A percentile compares a stretch with the other conserved stretches of the same genome.
Conservation (phyloP, 2,329 filamentous ascomycete species). For the Stromatinia cepivora region DNA sequence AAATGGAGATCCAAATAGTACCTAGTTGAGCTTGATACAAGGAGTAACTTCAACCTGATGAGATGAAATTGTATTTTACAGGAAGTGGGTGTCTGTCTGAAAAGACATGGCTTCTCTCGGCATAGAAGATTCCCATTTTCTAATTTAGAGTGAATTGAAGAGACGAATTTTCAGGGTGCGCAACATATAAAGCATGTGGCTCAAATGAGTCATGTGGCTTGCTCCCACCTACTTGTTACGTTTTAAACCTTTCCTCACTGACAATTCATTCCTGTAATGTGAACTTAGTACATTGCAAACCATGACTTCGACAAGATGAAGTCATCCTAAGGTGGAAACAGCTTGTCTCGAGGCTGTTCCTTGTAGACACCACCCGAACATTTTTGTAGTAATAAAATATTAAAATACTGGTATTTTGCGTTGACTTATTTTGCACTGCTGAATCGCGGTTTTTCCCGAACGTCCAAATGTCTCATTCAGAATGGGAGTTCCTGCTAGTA, state of each 20-base stretch:
- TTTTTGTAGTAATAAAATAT: background rate
- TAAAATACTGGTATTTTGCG: background rate
- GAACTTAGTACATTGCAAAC: background rate
- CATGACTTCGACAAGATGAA: background rate
- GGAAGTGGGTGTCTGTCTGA: background rate
- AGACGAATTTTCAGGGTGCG: background rate
- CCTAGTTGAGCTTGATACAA: background rate
- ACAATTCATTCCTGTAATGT: background rate
- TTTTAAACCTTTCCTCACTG: no score
- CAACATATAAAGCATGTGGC: background rate
- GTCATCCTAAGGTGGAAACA: background rate
- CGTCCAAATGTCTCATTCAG: no score
- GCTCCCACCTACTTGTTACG: background rate
- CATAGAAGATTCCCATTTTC: background rate
- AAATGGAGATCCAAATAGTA: background rate
- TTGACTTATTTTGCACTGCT: background rate
- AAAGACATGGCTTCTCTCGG: background rate
- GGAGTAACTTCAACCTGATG: background rate
- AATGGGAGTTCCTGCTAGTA: no score
- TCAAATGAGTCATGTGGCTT: background rate
- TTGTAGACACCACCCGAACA: no score
- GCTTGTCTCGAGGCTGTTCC: background rate
- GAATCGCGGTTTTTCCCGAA: no score
- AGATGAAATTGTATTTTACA: background rate
- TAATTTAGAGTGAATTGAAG: background rate